Evolutionary conservation across 2,329 filamentous ascomycete species (phyloP), one percentile per base, ranked within the genome.

Genomic region (Sarocladiaceae sp.): DNA sequence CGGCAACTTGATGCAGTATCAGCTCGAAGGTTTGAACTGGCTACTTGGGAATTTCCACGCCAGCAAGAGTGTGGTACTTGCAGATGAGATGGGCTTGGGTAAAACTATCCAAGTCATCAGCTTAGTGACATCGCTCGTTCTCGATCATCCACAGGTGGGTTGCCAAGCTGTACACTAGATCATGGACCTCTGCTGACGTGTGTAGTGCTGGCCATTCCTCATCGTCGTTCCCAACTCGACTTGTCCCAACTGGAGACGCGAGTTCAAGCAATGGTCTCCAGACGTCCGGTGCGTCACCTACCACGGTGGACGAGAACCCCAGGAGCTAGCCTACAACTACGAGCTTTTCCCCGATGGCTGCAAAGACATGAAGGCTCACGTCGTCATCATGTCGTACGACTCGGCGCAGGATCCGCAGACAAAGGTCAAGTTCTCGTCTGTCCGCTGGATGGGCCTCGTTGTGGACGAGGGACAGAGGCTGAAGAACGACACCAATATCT

Each of bases 11-110:
- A 97, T 97, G 90, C 78, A 81, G 26, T 97, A 98, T 56, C 93
- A 98, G 60, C 67, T 94, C 34, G 87, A 96, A 47, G 93, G 93
- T 16, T 70, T 96, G 43, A 96, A 97, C 56, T 98, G 93, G 90
- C 76, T 98, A 2, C 83, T 95, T 47, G 90, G 86, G 60, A 93
- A 93, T 58, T 97, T 88, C 72, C 85, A 89, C 55, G 73, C 78
- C 42, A 74, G 82, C 53, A 82, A 86, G 57, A 97, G 93, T 56
- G 85, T 89, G 21, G 91, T 97, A 47, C 76, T 97, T 6, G 93
- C 93, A 0, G 93, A 98, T 58, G 93, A 98, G 59, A 98, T 98
- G 93, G 93, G 93, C 32, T 77, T 98, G 2, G 93, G 93, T 24
- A 98, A 98, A 68, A 98, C 93, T 0, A 88, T 98, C 24, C 93